Evolutionary conservation across 1,139 yeast species (phyloP).

Genomic region (Candida pseudoviswanathii): DNA sequence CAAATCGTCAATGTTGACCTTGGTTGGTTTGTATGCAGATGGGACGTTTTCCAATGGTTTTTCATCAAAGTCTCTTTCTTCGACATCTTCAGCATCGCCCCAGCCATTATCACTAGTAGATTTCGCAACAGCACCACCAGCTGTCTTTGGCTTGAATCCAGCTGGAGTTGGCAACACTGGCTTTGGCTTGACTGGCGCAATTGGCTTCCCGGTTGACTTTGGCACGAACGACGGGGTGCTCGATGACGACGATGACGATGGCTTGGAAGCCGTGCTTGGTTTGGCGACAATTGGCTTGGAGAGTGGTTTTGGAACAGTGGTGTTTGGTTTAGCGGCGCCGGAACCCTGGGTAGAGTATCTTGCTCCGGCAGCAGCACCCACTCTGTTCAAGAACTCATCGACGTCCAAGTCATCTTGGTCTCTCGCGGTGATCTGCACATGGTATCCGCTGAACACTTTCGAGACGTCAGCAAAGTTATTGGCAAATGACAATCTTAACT

Average conservation of each 20-base stretch:
- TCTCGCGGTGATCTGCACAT: constrained; percentile 96
- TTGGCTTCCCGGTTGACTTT: constrained; percentile 44
- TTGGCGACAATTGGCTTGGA: constrained; percentile 25
- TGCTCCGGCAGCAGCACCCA: constrained; percentile 94
- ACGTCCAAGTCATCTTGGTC: constrained; percentile 87
- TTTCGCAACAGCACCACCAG: too few relatives aligned
- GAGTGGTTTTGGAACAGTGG: constrained; percentile 12
- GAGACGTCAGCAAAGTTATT: constrained; percentile 75
- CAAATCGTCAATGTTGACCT: constrained; percentile 45
- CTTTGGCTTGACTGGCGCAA: constrained; percentile 28
- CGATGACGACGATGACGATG: constrained; percentile 23
- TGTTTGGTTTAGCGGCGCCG: constrained; percentile 16
- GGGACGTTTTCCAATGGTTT: constrained; percentile 64
- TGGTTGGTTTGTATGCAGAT: constrained; percentile 71
- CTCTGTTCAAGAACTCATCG: constrained; percentile 69
- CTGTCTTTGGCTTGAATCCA: constrained; percentile 8
- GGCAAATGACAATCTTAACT: constrained; percentile 73
- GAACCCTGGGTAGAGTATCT: constrained; percentile 70
- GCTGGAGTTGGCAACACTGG: constrained; percentile 20
- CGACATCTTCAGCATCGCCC: constrained; percentile 63
- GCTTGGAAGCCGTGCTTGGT: constrained; percentile 22
- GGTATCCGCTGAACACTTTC: constrained; percentile 75
- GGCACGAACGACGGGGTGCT: constrained; percentile 33
- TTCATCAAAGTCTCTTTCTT: constrained; percentile 68
- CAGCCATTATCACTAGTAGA: constrained; percentile 61